Evolutionary conservation across 2,329 filamentous ascomycete genomes (phyloP), one percentile per base, ranked within the genome.

Genomic region (Epicoccum nigrum): DNA sequence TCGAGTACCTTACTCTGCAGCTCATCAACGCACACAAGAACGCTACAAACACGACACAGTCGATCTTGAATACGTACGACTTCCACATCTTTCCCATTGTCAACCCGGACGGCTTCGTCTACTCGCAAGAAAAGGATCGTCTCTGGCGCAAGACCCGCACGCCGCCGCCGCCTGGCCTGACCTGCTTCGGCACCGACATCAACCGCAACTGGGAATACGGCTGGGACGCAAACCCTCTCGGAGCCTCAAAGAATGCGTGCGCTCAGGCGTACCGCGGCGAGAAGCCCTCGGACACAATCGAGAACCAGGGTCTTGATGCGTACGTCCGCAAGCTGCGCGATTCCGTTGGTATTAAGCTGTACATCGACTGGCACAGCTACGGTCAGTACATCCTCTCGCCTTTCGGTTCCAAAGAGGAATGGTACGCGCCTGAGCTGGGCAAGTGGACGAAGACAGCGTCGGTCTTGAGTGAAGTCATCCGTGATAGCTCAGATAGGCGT

Each of bases 311-410:
- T 2, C 72, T 87, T 4, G 74, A 76, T 15, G 65, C 71, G 4
- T 76, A 78, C 46, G 71, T 80, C 9, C 70, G 72, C 30, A 68
- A 69, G n/a, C 64, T 84, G 17, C 70, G 74, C 4, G 65, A 68
- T 13, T 56, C 59, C 2, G 73, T 79, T 49, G 80, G 81, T 1
- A 76, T 87, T 44, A 81, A 82, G 62, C 76, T 86, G 2, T 88
- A 79, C 65, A 81, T 87, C 43, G 85, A 88, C 70, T 84, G 80
- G 72, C 85, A 87, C 71, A 79, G 81, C 3, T 87, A 85, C 67
- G 81, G 79, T 9, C 84, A 87, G 59, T 74, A 83, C 25, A 79
- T 86, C 51, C 77, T 83, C 51, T 77, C 79, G 15, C 81, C 75
- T 2, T 86, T 84, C 54, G 83, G 83, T 21, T 84, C 82, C 69